These are phyloP conservation scores for Staphylotrichum longicolle DNA, from an alignment of 495 filamentous ascomycete genomes.

Conservation along the genomic window DNA sequence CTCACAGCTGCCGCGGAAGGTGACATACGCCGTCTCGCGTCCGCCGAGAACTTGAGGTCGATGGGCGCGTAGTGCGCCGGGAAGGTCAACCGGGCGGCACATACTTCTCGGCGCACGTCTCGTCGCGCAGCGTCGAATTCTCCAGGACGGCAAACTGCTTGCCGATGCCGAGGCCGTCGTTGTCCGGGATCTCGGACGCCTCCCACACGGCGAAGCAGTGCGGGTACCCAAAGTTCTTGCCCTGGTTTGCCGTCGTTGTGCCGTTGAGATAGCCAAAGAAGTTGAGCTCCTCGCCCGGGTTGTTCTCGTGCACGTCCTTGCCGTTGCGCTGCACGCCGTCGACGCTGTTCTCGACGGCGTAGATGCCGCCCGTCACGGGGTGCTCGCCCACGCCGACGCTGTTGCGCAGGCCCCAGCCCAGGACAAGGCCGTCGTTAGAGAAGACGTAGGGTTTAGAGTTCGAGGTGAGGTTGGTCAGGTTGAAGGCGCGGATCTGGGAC, in stretches of 20 bases:
- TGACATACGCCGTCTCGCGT: constrained; percentile 45
- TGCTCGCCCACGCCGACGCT: constrained; percentile 63
- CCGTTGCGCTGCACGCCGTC: constrained; percentile 48
- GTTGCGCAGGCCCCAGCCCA: constrained; percentile 71
- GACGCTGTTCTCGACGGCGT: constrained; percentile 65
- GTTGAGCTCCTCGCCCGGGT: constrained; percentile 70
- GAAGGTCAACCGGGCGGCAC: constrained; percentile 50
- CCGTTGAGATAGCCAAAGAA: constrained; percentile 59
- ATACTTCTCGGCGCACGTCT: constrained; percentile 40
- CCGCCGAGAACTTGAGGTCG: constrained; percentile 49
- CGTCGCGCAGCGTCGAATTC: constrained; percentile 47
- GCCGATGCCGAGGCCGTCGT: constrained; percentile 45
- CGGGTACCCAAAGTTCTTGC: constrained; percentile 60
- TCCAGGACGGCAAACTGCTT: constrained; percentile 49
- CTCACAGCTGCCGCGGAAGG: constrained; percentile 57
- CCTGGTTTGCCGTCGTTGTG: constrained; percentile 34
- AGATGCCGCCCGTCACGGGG: constrained; percentile 56
- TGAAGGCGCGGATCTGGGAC: constrained; percentile 60
- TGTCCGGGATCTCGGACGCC: constrained; percentile 50
- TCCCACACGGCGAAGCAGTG: constrained; percentile 62
- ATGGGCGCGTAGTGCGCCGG: constrained; percentile 55
- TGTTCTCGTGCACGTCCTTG: constrained; percentile 60
- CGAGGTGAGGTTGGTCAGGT: constrained; percentile 43
- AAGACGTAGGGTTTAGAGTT: constrained; percentile 43
- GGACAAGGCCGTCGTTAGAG: constrained; percentile 46